Base-by-base conservation (phyloP, 192 early-diverging fungal species). In the Spinellus fusiger region DNA sequence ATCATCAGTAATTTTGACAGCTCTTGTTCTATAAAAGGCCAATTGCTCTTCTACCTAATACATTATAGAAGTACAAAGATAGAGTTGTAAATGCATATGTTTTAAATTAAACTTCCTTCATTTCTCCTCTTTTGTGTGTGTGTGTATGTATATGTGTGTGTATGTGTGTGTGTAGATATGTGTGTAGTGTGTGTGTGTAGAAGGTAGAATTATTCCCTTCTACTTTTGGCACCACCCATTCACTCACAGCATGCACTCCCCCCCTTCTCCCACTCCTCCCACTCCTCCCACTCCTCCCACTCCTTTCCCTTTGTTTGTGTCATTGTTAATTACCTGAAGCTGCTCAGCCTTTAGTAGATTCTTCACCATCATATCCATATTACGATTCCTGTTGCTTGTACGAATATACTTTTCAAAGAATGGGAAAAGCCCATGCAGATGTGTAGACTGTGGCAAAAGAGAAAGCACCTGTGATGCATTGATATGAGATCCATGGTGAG, bases 1-100 rank as follows among this genome's bases (percentile, higher is more conserved):
- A 52, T 92, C 90, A 16, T 92, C 90, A 8, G 83, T 80, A 28
- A 90, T 85, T 50, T 77, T 77, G 22, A 92, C 84, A 32, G 78
- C 64, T 31, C 77, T 63, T 10, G 79, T 79, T 35, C 80, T 76
- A 26, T 85, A 78, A 54, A 74, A 80, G 16, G 78, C 72, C 52
- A 87, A 56, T 50, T 84, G 77, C 64, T 87, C 81, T 65, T 92
- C 80, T 15, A 81, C 79, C 84, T 88, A 49, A 58, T 62, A 59
- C 7, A 59, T n/a, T 0, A 58, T 46, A 47, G 3, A 46, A 44
- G 28, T 6, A 12, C 40, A 44, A 10, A 44, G 13, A 37, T 9
- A 37, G 13, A 37, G 13, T 6, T 6, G 13, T 37, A 37, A 37
- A 37, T 37, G 35, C 35, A 37, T 37, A 37, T 6, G 13, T 6